Evolutionary conservation across 2,329 filamentous ascomycete species (phyloP).

Genomic region (Fusarium nygamai): DNA sequence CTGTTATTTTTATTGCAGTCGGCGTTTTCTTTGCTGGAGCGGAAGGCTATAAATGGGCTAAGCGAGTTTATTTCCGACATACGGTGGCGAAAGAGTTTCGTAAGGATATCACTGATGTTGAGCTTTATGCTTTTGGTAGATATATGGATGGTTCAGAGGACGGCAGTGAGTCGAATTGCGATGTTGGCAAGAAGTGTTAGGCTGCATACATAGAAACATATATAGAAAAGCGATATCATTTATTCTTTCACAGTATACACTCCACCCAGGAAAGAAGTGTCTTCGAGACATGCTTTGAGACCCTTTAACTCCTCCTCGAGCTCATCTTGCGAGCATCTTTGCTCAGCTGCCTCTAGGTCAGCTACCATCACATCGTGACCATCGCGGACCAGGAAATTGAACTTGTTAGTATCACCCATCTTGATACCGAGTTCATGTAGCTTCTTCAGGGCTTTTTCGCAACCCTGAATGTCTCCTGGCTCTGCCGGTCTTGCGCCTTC

Average conservation of each 20-base stretch:
- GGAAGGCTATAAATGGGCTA: conserved; percentile 74
- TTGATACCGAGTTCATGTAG: conserved; percentile 44
- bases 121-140: conserved; percentile 35
- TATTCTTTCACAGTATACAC: not conserved
- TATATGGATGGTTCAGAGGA: conserved; percentile 19
- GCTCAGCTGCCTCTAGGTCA: conserved; percentile 42
- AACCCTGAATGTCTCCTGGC: conserved; percentile 35
- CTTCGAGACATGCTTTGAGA: conserved; percentile 23
- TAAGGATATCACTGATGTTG: conserved; percentile 35
- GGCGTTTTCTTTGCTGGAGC: conserved; percentile 71
- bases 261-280: conserved; percentile 2
- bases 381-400: conserved; percentile 44
- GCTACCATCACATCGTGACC: conserved; percentile 32
- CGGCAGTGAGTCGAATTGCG: conserved; percentile 15
- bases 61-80: conserved; percentile 63
- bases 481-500: conserved; percentile 35
- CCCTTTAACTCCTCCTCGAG: conserved; percentile 40
- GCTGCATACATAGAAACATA: not conserved
- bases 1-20: conserved; percentile 69
- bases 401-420: conserved; percentile 44
- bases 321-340: conserved; percentile 26
- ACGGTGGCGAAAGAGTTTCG: conserved; percentile 36
- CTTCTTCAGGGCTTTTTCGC: conserved; percentile 35
- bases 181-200: conserved; percentile 14
- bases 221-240: not conserved